Percentiles rank a stretch among this genome's conserved stretches.
Evolutionary conservation across 2,329 filamentous ascomycete species (phyloP).

Genomic region (Biscogniauxia mediterranea): DNA sequence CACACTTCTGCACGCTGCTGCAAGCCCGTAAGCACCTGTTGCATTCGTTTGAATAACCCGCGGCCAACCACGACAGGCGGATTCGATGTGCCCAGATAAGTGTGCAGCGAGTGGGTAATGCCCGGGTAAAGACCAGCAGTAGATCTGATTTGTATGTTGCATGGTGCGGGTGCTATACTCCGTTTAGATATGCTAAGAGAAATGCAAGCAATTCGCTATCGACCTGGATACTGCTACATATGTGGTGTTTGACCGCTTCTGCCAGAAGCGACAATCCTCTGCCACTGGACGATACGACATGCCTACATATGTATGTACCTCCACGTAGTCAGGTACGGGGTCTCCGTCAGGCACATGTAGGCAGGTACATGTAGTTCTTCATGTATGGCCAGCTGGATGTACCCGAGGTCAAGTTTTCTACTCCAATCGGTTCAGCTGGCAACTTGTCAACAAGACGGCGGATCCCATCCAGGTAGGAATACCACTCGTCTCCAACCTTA

Average conservation of each 20-base stretch:
- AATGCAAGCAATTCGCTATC: slow-evolving; percentile 1
- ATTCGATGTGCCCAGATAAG: slow-evolving; percentile 21
- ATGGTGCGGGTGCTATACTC: slow-evolving; percentile 11
- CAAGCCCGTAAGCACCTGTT: slow-evolving; percentile 17
- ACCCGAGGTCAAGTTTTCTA: neutral
- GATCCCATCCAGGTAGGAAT: neutral
- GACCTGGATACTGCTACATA: neutral
- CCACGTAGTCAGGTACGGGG: neutral
- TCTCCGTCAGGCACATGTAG: neutral
- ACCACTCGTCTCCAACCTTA: neutral
- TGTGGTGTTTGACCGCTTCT: neutral
- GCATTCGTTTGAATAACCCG: slow-evolving; percentile 16
- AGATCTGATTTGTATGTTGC: slow-evolving; percentile 15
- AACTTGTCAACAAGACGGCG: neutral
- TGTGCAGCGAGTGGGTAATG: slow-evolving; percentile 24
- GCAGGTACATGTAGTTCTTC: neutral
- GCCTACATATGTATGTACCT: neutral
- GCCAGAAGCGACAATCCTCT: neutral
- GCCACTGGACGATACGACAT: neutral
- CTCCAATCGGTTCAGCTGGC: neutral
- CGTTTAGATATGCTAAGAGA: slow-evolving; percentile 9
- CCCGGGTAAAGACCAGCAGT: slow-evolving; percentile 23
- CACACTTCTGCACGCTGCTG: slow-evolving; percentile 8
- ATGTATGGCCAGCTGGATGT: neutral
- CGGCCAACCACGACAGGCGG: slow-evolving; percentile 18